These are phyloP conservation scores for Aegilops speltoides DNA, from an alignment of 176 grass and related monocot genomes.

Conservation along the genomic window DNA sequence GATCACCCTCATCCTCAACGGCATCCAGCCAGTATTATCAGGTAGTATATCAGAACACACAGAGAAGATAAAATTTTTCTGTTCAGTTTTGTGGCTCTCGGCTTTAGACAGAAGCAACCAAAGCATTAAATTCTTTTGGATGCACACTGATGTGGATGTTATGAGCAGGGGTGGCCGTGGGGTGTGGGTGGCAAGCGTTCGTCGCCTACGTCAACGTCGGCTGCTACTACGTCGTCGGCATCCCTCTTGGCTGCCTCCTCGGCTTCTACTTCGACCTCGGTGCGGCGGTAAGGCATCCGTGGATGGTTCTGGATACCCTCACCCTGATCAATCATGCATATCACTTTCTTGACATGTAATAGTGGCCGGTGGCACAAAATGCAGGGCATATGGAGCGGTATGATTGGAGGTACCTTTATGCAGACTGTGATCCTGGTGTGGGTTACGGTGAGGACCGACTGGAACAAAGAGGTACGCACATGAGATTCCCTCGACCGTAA, in stretches of 20 bases:
- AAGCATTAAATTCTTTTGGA: not conserved
- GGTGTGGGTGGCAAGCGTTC: conserved; percentile 49
- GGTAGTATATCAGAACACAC: conserved; percentile 1
- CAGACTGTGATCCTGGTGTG: conserved; percentile 71
- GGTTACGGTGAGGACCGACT: conserved; percentile 74
- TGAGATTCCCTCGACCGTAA: not conserved
- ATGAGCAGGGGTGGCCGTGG: conserved; percentile 36
- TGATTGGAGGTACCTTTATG: conserved; percentile 76
- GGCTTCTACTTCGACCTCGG: conserved; percentile 46
- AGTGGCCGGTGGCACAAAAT: not conserved
- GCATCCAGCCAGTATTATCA: conserved; percentile 69
- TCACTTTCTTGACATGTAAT: not conserved
- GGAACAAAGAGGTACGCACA: conserved; percentile 63
- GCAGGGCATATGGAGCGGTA: conserved; percentile 80
- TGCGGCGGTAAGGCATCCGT: conserved; percentile 7
- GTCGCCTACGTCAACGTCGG: conserved; percentile 49
- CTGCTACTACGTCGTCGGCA: conserved; percentile 44
- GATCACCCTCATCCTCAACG: conserved; percentile 60
- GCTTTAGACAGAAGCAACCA: not conserved
- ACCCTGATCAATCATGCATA: not conserved
- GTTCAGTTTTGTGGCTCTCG: not conserved
- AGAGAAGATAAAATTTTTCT: not conserved
- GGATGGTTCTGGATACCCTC: not conserved
- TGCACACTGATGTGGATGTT: not conserved
- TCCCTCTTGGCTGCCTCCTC: conserved; percentile 37